Evolutionary conservation across 495 filamentous ascomycete species (phyloP), one percentile per base, ranked within the genome.

Genomic region (Aspergillus nanangensis): DNA sequence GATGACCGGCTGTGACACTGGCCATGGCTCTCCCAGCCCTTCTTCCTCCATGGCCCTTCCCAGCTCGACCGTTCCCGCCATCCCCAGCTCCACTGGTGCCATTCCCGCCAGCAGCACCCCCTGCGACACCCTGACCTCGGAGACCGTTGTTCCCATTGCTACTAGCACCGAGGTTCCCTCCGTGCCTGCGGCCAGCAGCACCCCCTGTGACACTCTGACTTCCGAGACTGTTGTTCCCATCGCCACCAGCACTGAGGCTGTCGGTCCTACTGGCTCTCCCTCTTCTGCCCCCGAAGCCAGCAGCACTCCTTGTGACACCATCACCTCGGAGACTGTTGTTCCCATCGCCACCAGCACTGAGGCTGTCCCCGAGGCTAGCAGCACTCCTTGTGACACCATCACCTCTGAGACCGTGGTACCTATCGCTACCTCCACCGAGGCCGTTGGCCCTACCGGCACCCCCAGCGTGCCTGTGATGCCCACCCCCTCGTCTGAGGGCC

Each of bases 1-100:
- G 58, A 58, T 55, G 53, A 52, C 62, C 36, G 50, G 60, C 15
- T 58, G 65, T 41, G 45, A 17, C 17, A 34, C 56, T 22, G 50
- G 41, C 32, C 38, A 48, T 39, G 47, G 54, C 18, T 44, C 58
- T 19, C 38, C 47, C 51, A 42, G 45, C 41, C 27, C 33, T 38
- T 49, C 53, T 20, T 45, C 53, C 17, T 49, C 53, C n/a, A 31
- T 27, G 23, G 14, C 32, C 22, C 53, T 58, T 17, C 50, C 56
- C 44, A 56, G 54, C 52, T 45, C 55, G 33, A 47, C 59, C 25
- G 45, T 50, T 10, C 41, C 48, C 23, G 46, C 54, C 5, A 46
- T 37, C 37, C 32, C 49, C 14, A 34, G 23, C 33, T 41, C 45
- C 27, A 41, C 45, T 25, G 24, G 27, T 33, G 38, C 45, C 23